Evolutionary conservation across 1,139 yeast genomes (phyloP).

Genomic region (Geotrichum fermentans): DNA sequence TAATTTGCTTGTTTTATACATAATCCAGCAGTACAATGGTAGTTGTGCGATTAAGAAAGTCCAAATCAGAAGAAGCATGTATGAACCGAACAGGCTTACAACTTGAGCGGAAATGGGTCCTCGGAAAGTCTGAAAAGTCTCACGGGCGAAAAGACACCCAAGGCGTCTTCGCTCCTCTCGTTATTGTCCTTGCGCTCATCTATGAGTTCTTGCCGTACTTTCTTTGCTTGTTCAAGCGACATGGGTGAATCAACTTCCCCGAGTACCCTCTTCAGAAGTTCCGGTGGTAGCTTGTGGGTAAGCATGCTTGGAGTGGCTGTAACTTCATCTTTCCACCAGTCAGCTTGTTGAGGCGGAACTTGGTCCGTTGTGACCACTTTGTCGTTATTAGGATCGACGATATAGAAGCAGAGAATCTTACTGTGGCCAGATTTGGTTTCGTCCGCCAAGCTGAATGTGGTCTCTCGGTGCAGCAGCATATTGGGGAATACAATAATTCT

Average conservation of each 20-base stretch:
- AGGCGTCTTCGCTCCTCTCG: constrained; percentile 17
- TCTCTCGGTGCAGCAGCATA: constrained; percentile 42
- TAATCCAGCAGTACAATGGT: no score
- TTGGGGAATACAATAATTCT: constrained; percentile 43
- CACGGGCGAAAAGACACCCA: constrained; percentile 24
- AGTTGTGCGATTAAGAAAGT: no score
- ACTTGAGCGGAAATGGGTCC: no score
- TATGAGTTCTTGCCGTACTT: constrained; percentile 37
- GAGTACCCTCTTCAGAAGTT: constrained; percentile 23
- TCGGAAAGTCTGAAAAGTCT: constrained; percentile 38
- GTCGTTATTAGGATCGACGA: constrained; percentile 42
- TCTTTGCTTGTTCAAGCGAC: constrained; percentile 34
- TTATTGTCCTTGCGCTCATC: no score
- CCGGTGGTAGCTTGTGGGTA: constrained; percentile 20
- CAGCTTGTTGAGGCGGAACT: constrained; percentile 44
- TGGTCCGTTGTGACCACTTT: constrained; percentile 35
- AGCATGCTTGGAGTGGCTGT: background rate
- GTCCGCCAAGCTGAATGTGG: constrained; percentile 41
- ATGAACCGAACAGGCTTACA: no score
- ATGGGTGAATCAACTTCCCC: constrained; percentile 29
- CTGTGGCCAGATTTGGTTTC: constrained; percentile 40
- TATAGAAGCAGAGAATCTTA: constrained; percentile 43
- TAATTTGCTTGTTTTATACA: no score
- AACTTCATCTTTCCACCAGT: constrained; percentile 35
- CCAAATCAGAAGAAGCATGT: no score